Conservation (phyloP, 441 rosid genomes). For the Dalechampia spathulata region DNA sequence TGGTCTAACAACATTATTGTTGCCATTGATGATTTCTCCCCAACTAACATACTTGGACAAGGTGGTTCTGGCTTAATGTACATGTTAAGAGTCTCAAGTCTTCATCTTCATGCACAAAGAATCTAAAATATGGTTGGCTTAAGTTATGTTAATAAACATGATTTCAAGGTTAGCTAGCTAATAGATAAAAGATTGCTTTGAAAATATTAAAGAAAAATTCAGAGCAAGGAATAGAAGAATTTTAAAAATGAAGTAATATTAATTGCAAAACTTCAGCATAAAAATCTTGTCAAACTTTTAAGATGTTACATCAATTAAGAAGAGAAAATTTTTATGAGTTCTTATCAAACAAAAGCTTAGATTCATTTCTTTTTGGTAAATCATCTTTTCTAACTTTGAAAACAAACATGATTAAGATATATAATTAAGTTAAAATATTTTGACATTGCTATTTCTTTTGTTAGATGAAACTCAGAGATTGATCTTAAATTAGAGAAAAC, state of each 20-base stretch:
- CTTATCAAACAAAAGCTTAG: slow-evolving; percentile 55
- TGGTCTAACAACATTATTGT: slow-evolving; percentile 4
- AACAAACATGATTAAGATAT: too few species aligned
- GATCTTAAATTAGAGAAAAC: slow-evolving; percentile 33
- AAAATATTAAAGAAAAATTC: slow-evolving; percentile 46
- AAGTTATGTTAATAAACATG: neutral
- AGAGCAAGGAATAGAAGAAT: slow-evolving; percentile 48
- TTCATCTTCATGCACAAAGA: too few species aligned
- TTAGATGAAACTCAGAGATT: slow-evolving; percentile 27
- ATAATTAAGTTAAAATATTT: neutral
- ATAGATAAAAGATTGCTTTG: slow-evolving; percentile 48
- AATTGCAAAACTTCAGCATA: slow-evolving; percentile 57
- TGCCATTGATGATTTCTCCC: slow-evolving; percentile 18
- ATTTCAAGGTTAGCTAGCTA: slow-evolving; percentile 36
- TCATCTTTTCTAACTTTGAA: neutral
- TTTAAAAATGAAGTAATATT: slow-evolving; percentile 51
- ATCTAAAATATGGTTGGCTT: neutral
- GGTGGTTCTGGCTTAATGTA: slow-evolving; percentile 33
- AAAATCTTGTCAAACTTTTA: slow-evolving; percentile 51
- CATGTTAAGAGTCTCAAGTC: slow-evolving; percentile 10
- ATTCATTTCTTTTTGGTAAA: slow-evolving; percentile 41
- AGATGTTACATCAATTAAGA: slow-evolving; percentile 47
- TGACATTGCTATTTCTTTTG: neutral
- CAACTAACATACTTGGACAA: slow-evolving; percentile 19
- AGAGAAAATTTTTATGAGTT: slow-evolving; percentile 61